Evolutionary conservation across 371 early-diverging fungal species (phyloP).

Genomic region (Mortierella sp.): DNA sequence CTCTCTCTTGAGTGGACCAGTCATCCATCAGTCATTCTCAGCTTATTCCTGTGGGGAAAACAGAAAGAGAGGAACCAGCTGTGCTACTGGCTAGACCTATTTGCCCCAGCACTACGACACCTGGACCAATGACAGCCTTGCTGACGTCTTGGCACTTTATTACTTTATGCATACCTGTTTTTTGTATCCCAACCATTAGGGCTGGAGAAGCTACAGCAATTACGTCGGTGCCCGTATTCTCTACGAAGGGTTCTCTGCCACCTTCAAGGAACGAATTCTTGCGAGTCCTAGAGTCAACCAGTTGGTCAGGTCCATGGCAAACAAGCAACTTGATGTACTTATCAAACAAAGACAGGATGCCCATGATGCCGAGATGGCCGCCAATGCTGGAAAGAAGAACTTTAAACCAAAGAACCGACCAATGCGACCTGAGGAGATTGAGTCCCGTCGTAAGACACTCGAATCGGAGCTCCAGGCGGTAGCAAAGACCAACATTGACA

Average conservation of each 20-base stretch:
- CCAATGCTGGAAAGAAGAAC: slow-evolving; percentile 50
- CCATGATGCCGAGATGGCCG: slow-evolving; percentile 37
- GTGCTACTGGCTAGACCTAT: too few relatives aligned
- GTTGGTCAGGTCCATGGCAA: slow-evolving; percentile 57
- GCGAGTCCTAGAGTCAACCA: slow-evolving; percentile 58
- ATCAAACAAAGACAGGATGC: slow-evolving; percentile 47
- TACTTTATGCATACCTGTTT: slow-evolving; percentile 1
- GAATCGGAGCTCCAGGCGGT: slow-evolving; percentile 64
- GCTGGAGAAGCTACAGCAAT: slow-evolving; percentile 83
- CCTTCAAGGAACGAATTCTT: slow-evolving; percentile 69
- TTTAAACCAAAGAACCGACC: slow-evolving; percentile 46
- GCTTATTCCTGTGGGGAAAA: too few relatives aligned
- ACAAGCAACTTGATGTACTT: slow-evolving; percentile 57
- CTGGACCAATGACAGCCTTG: too few relatives aligned
- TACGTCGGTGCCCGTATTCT: slow-evolving; percentile 82
- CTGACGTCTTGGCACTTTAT: neutral
- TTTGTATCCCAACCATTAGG: slow-evolving; percentile 60
- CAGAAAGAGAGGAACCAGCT: too few relatives aligned
- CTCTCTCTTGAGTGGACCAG: too few relatives aligned
- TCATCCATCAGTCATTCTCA: too few relatives aligned
- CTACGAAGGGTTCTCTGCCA: slow-evolving; percentile 71
- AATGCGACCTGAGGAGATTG: slow-evolving; percentile 43
- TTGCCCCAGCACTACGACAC: neutral
- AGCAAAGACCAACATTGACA: slow-evolving; percentile 71
- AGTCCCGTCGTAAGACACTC: slow-evolving; percentile 54